A percentile compares a stretch with the other conserved stretches of the same genome.
Conservation (phyloP, 2,329 filamentous ascomycete species). For the Fusarium redolens region DNA sequence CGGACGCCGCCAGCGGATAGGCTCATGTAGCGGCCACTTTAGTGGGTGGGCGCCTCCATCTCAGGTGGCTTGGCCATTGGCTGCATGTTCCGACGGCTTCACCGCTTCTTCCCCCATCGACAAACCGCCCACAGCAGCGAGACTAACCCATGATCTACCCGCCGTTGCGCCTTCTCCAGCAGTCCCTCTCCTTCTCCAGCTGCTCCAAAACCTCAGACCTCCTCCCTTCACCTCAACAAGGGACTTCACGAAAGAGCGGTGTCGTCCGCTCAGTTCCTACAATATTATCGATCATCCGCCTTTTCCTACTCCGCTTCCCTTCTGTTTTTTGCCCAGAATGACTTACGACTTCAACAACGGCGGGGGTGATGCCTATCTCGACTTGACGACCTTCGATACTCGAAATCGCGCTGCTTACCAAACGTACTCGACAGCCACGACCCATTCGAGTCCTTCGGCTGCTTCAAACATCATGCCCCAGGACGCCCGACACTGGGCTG, state of each 20-base stretch:
- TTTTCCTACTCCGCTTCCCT: slow-evolving; percentile 47
- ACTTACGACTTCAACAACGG: slow-evolving; percentile 70
- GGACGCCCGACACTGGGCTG: slow-evolving; percentile 58
- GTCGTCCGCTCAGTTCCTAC: slow-evolving; percentile 53
- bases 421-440: slow-evolving; percentile 43
- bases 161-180: slow-evolving; percentile 43
- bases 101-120: slow-evolving; percentile 54
- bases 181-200: slow-evolving; percentile 43
- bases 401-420: slow-evolving; percentile 63
- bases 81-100: slow-evolving; percentile 50
- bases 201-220: slow-evolving; percentile 48
- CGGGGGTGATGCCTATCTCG: slow-evolving; percentile 69
- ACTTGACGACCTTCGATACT: slow-evolving; percentile 67
- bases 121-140: slow-evolving; percentile 43
- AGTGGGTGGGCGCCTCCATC: slow-evolving; percentile 39
- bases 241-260: slow-evolving; percentile 58
- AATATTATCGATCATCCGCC: slow-evolving; percentile 50
- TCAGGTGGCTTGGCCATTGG: slow-evolving; percentile 51
- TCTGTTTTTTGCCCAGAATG: slow-evolving; percentile 56
- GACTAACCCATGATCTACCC: slow-evolving; percentile 42
- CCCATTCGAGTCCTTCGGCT: slow-evolving; percentile 49
- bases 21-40: slow-evolving; percentile 40
- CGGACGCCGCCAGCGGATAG: slow-evolving; percentile 43
- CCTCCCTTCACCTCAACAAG: slow-evolving; percentile 45
- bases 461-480: slow-evolving; percentile 51